Evolutionary conservation across 148 eudicot species (phyloP).

Genomic region (Spergularia marina): DNA sequence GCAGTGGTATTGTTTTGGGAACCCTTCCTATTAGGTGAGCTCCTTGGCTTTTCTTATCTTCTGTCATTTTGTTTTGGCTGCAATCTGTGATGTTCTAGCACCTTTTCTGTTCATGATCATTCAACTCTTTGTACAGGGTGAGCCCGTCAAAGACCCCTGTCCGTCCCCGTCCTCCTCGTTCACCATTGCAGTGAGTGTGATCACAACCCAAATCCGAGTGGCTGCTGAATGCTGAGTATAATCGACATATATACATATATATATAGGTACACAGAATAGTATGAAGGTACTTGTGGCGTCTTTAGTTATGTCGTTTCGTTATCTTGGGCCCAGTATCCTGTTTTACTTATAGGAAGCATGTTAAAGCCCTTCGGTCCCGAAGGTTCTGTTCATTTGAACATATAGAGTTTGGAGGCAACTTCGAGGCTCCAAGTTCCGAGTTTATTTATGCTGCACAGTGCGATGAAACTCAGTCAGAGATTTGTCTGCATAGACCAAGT

Average conservation of each 20-base stretch:
- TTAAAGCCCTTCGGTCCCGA: slow-evolving; percentile 6
- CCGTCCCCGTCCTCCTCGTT: slow-evolving; percentile 40
- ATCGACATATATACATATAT: slow-evolving; percentile 31
- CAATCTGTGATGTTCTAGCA: background rate
- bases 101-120: slow-evolving; percentile 5
- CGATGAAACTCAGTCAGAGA: slow-evolving; percentile 6
- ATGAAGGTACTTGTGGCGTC: slow-evolving; percentile 54
- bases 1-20: slow-evolving; percentile 64
- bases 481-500: slow-evolving; percentile 16
- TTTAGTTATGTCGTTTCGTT: slow-evolving; percentile 23
- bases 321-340: slow-evolving; percentile 48
- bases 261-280: slow-evolving; percentile 34
- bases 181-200: slow-evolving; percentile 29
- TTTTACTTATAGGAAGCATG: slow-evolving; percentile 30
- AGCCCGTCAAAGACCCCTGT: slow-evolving; percentile 51
- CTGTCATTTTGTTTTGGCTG: background rate
- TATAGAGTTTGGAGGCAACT: slow-evolving; percentile 21
- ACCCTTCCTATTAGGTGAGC: slow-evolving; percentile 65
- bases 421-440: slow-evolving; percentile 17
- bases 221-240: slow-evolving; percentile 22
- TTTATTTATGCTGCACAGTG: slow-evolving; percentile 20
- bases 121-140: slow-evolving; percentile 29
- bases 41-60: background rate
- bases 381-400: slow-evolving; percentile 15
- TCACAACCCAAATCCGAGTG: slow-evolving; percentile 8